Evolutionary conservation across 805 yeast genomes (phyloP).

Genomic region (Cyberlindnera amylophila): DNA sequence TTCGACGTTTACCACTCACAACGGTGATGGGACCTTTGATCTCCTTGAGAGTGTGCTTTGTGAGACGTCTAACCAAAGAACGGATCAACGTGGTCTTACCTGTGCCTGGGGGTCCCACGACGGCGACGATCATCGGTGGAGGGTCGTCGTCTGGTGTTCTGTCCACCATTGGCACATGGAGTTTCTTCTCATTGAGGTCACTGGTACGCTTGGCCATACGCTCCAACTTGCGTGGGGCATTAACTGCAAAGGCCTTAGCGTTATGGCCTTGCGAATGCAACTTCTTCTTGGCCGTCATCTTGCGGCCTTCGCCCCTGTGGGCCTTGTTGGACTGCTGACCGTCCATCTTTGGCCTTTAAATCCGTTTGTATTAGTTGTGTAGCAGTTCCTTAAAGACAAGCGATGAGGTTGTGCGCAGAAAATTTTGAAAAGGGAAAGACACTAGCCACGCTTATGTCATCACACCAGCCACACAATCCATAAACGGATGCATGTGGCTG

Average conservation of each 20-base stretch:
- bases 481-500: not conserved
- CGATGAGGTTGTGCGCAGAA: slow-evolving; percentile 7
- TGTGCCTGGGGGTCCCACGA: slow-evolving; percentile 98
- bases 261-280: slow-evolving; percentile 82
- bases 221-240: slow-evolving; percentile 83
- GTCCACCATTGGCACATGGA: slow-evolving; percentile 97
- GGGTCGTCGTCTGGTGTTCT: slow-evolving; percentile 97
- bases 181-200: slow-evolving; percentile 74
- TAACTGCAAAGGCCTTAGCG: slow-evolving; percentile 79
- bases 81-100: slow-evolving; percentile 93
- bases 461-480: not conserved
- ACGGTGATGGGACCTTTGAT: slow-evolving; percentile 95
- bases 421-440: slow-evolving; percentile 1
- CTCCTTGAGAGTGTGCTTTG: slow-evolving; percentile 82
- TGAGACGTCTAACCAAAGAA: slow-evolving; percentile 79
- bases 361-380: not conserved
- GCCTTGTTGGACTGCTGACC: slow-evolving; percentile 66
- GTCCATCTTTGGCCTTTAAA: slow-evolving; percentile 24
- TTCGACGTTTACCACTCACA: slow-evolving; percentile 89
- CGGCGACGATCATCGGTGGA: slow-evolving; percentile 94
- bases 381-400: not conserved
- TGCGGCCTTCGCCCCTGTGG: slow-evolving; percentile 62
- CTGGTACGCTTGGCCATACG: slow-evolving; percentile 79
- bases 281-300: slow-evolving; percentile 75
- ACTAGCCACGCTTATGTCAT: slow-evolving; percentile 1